Percentiles rank a stretch among this genome's conserved stretches.
Conservation (phyloP, 257 asterid species). For the Fraxinus quadrangulata region DNA sequence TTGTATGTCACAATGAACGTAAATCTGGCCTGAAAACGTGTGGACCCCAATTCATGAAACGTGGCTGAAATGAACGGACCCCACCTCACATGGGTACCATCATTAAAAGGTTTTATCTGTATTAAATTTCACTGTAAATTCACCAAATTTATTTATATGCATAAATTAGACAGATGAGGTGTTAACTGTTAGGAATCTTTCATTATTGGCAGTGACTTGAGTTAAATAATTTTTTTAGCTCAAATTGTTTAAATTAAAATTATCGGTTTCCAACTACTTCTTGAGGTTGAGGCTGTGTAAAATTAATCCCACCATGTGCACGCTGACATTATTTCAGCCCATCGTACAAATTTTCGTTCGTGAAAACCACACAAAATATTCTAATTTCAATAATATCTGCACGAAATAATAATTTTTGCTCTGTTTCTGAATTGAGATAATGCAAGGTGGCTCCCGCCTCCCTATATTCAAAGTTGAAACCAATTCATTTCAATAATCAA, state of each 20-base stretch:
- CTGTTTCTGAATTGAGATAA: not conserved
- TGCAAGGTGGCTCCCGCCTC: conserved; percentile 6
- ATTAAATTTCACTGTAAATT: not conserved
- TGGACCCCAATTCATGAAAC: conserved; percentile 9
- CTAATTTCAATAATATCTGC: not conserved
- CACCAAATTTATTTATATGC: not conserved
- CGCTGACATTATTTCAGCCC: conserved; percentile 25
- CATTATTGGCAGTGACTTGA: conserved; percentile 12
- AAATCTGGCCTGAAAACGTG: conserved; percentile 16
- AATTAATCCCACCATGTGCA: conserved; percentile 31
- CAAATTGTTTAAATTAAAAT: not conserved
- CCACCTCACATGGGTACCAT: conserved; percentile 37
- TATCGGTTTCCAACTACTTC: too few species aligned
- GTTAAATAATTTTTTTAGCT: not conserved
- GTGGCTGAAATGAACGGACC: conserved; percentile 21
- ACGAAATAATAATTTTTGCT: not conserved
- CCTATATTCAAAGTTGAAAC: conserved; percentile 1
- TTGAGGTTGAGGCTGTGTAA: too few species aligned
- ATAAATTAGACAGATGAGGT: not conserved
- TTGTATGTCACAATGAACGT: too few species aligned
- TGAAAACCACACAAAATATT: not conserved
- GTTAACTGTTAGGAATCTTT: not conserved
- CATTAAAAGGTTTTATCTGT: not conserved
- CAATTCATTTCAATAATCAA: conserved; percentile 11
- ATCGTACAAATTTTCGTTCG: not conserved